Evolutionary conservation across 257 asterid genomes (phyloP).

Genomic region (Nicotiana paniculata): DNA sequence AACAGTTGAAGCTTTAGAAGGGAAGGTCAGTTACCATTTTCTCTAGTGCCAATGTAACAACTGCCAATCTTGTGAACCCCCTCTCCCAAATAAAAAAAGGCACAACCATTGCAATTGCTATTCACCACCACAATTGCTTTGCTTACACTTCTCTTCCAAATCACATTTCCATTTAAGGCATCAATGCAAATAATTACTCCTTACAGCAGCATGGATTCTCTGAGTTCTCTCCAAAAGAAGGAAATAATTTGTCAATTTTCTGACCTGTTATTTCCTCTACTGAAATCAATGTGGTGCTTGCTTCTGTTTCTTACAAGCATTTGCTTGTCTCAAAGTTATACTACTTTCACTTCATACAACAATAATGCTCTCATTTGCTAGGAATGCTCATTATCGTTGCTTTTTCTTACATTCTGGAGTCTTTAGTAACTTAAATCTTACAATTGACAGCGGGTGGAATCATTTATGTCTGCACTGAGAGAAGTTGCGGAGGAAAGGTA

Average conservation of each 20-base stretch:
- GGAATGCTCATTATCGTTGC: neutral
- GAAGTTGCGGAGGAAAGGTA: slow-evolving; percentile 84
- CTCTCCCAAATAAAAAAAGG: neutral
- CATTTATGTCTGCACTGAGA: slow-evolving; percentile 59
- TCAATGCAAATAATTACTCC: neutral
- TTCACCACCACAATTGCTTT: neutral
- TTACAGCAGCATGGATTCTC: neutral
- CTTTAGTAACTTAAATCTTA: neutral
- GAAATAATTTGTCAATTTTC: neutral
- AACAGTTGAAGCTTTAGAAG: slow-evolving; percentile 76
- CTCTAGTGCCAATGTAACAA: slow-evolving; percentile 8
- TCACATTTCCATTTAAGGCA: neutral
- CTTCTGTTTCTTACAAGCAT: neutral
- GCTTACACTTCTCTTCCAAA: neutral
- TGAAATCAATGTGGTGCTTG: neutral
- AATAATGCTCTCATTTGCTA: neutral
- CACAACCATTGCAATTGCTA: too few relatives aligned
- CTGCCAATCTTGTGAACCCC: neutral
- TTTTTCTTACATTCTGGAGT: neutral
- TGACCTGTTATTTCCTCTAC: neutral
- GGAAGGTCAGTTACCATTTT: slow-evolving; percentile 56
- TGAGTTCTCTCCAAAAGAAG: neutral
- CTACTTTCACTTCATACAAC: neutral
- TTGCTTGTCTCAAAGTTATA: neutral
- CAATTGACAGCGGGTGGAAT: slow-evolving; percentile 61